A percentile compares a stretch with the other conserved stretches of the same genome.
Conservation (phyloP, 768 basidiomycete genomes). For the Naganishia randhawae region DNA sequence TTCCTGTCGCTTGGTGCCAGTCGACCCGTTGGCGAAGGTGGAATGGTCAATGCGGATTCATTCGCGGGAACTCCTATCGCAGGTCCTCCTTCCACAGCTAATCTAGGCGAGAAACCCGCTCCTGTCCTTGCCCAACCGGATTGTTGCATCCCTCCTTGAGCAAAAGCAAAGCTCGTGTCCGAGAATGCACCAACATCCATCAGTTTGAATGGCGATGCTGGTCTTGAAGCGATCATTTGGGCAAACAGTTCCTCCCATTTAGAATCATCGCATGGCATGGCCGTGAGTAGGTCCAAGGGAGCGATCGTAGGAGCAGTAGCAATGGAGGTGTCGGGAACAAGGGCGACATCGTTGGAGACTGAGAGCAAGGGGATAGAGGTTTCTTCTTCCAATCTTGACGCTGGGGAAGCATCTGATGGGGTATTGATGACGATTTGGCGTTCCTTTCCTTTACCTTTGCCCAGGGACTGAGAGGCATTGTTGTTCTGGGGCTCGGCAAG, state of each 20-base stretch:
- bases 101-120: no score
- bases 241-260: neutral
- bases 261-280: neutral
- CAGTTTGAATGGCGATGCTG: neutral
- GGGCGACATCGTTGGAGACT: no score
- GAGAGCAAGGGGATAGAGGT: no score
- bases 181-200: neutral
- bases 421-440: no score
- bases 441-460: no score
- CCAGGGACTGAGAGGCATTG: no score
- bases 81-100: slow-evolving; percentile 1
- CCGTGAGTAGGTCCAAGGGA: neutral
- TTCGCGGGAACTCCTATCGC: slow-evolving; percentile 24
- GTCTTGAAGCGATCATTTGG: neutral
- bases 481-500: no score
- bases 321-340: no score
- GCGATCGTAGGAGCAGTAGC: neutral
- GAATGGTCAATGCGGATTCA: neutral
- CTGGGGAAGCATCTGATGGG: no score
- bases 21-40: neutral
- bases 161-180: neutral
- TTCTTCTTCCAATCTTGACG: no score
- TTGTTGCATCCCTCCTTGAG: neutral
- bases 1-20: neutral
- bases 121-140: neutral